Conservation (phyloP, 2,329 filamentous ascomycete species). For the Microsporum ferrugineum region DNA sequence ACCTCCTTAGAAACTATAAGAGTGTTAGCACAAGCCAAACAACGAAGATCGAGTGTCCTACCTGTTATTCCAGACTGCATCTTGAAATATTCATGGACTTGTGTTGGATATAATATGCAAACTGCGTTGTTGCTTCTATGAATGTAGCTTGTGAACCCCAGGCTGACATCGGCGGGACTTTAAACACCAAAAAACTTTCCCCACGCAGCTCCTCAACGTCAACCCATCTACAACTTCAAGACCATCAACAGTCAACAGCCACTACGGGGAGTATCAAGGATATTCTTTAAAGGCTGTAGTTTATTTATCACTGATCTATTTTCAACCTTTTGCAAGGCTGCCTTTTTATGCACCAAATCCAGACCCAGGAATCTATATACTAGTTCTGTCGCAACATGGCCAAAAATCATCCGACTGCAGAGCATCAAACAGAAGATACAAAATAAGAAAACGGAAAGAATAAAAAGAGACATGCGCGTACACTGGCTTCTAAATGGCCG, state of each 20-base stretch:
- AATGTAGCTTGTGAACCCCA: not conserved
- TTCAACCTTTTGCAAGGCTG: not conserved
- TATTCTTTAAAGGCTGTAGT: not conserved
- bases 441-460: not conserved
- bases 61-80: constrained; percentile 43
- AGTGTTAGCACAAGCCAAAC: constrained; percentile 4
- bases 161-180: not conserved
- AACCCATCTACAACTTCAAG: not conserved
- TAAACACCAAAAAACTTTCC: not conserved
- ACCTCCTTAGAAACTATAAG: constrained; percentile 35
- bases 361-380: constrained; percentile 3
- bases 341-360: constrained; percentile 4
- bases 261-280: not conserved
- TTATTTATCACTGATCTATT: not conserved
- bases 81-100: constrained; percentile 13
- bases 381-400: not conserved
- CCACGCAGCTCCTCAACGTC: not conserved
- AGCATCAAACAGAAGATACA: not conserved
- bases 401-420: constrained; percentile 3
- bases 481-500: not conserved
- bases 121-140: not conserved
- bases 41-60: constrained; percentile 14
- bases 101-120: not conserved
- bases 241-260: not conserved
- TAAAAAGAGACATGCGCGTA: not conserved